These are phyloP conservation scores for Fraxinus greggii DNA, from an alignment of 305 asterid species.

Conservation along the genomic window DNA sequence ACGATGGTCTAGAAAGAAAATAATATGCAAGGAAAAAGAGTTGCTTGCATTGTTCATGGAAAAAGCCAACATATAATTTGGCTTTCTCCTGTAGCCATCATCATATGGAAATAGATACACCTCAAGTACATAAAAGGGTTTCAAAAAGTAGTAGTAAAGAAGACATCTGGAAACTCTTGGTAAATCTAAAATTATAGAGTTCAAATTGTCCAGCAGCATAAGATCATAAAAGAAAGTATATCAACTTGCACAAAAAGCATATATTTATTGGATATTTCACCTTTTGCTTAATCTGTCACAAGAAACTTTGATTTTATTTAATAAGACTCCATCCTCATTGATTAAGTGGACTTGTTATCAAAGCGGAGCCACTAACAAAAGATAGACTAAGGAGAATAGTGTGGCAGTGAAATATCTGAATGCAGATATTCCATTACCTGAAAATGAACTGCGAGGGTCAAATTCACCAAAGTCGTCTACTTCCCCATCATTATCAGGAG, in stretches of 20 bases:
- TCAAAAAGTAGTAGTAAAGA: neutral
- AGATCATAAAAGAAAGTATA: neutral
- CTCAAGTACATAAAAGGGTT: neutral
- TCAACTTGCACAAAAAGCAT: neutral
- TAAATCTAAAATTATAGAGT: neutral
- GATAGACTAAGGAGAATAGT: neutral
- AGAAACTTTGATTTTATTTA: neutral
- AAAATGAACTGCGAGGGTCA: slow-evolving; percentile 81
- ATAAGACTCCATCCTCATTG: neutral
- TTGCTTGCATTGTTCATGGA: neutral
- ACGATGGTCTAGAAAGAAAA: neutral
- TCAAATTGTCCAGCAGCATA: neutral
- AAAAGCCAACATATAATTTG: neutral
- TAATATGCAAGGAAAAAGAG: neutral
- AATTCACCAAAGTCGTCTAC: slow-evolving; percentile 79
- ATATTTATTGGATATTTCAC: neutral
- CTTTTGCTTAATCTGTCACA: neutral
- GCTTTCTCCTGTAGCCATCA: neutral
- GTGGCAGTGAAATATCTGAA: neutral
- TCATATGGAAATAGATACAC: neutral
- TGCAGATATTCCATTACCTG: slow-evolving; percentile 44
- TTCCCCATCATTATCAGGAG: slow-evolving; percentile 38
- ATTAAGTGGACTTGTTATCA: neutral
- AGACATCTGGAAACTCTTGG: neutral
- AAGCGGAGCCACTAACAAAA: neutral